Percentiles rank a stretch among this genome's conserved stretches.
Conservation (phyloP, 2,329 filamentous ascomycete species). For the Calycina marina region DNA sequence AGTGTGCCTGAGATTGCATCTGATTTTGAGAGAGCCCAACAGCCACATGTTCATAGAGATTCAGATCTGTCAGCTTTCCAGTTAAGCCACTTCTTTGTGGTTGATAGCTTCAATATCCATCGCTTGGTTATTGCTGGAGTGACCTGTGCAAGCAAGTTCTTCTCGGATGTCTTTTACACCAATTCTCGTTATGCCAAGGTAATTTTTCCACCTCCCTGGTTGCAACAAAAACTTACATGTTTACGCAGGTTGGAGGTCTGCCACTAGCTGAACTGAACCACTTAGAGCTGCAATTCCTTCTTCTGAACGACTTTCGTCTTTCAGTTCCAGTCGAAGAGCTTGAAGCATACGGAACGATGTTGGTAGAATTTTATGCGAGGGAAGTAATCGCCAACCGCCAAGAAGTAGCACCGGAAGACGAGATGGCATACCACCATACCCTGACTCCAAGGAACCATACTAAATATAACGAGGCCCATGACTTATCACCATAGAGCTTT, state of each 20-base stretch:
- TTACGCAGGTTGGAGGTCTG: slow-evolving; percentile 73
- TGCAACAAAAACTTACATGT: not conserved
- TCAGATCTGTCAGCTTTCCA: slow-evolving; percentile 13
- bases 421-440: not conserved
- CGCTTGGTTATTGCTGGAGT: slow-evolving; percentile 91
- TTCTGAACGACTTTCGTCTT: slow-evolving; percentile 91
- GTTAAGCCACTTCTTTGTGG: slow-evolving; percentile 69
- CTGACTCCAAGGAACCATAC: not conserved
- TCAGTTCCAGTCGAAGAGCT: slow-evolving; percentile 89
- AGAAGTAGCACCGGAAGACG: not conserved
- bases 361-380: slow-evolving; percentile 92
- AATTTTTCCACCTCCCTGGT: slow-evolving; percentile 17
- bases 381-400: slow-evolving; percentile 58
- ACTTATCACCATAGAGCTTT: too few relatives aligned
- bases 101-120: slow-evolving; percentile 98
- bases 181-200: slow-evolving; percentile 99
- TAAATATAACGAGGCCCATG: not conserved
- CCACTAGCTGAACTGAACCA: slow-evolving; percentile 90
- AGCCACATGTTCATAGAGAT: slow-evolving; percentile 16
- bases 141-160: slow-evolving; percentile 98
- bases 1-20: slow-evolving; percentile 16
- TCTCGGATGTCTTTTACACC: slow-evolving; percentile 96
- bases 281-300: slow-evolving; percentile 85
- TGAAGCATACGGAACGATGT: slow-evolving; percentile 94
- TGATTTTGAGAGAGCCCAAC: slow-evolving; percentile 17